Evolutionary conservation across 257 asterid genomes (phyloP).

Genomic region (Lithospermum erythrorhizon): DNA sequence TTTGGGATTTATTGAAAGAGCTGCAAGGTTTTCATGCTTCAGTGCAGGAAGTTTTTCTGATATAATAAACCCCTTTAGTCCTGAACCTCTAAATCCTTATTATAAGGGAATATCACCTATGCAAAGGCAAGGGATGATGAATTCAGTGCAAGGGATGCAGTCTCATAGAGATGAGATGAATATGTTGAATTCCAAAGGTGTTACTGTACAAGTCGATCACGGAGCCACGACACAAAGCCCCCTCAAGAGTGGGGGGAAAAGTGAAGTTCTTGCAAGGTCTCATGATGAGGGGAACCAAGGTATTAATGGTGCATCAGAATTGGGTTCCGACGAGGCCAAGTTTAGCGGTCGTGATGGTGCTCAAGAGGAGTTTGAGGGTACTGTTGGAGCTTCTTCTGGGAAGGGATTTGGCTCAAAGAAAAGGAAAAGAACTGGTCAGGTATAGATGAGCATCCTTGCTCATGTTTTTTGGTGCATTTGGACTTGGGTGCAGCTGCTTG

Average conservation of each 20-base stretch:
- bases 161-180: slow-evolving; percentile 24
- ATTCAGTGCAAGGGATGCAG: slow-evolving; percentile 14
- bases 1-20: slow-evolving; percentile 76
- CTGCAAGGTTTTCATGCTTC: slow-evolving; percentile 83
- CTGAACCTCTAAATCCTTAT: slow-evolving; percentile 30
- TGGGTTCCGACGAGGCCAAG: slow-evolving; percentile 60
- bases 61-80: slow-evolving; percentile 36
- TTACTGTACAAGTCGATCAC: slow-evolving; percentile 14
- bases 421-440: slow-evolving; percentile 74
- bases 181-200: slow-evolving; percentile 27
- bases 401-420: slow-evolving; percentile 48
- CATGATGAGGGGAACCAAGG: slow-evolving; percentile 40
- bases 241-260: slow-evolving; percentile 35
- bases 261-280: slow-evolving; percentile 23
- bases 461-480: not conserved
- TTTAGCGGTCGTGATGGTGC: slow-evolving; percentile 48
- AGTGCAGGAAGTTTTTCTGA: slow-evolving; percentile 63
- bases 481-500: not conserved
- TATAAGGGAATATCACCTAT: slow-evolving; percentile 27
- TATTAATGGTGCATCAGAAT: slow-evolving; percentile 24
- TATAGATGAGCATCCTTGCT: slow-evolving; percentile 10
- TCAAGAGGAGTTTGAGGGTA: slow-evolving; percentile 41
- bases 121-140: slow-evolving; percentile 35
- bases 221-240: slow-evolving; percentile 32
- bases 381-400: slow-evolving; percentile 30